Percentiles rank a stretch among this genome's conserved stretches.
Conservation (phyloP, 768 basidiomycete genomes). For the Tulasnella sp. region DNA sequence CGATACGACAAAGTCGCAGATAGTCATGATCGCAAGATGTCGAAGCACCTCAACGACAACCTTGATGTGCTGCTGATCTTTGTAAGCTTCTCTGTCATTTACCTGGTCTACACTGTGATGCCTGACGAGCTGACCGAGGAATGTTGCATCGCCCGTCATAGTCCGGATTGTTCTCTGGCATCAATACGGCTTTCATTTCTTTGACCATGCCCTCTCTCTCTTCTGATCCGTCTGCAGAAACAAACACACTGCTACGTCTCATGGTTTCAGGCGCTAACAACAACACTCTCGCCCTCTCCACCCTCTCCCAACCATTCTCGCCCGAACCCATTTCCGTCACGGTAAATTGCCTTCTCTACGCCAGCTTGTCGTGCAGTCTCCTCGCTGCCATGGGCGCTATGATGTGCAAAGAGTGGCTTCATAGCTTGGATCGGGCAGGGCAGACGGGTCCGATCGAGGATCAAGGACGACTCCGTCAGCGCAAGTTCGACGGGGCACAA, state of each 20-base stretch:
- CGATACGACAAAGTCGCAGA: background rate
- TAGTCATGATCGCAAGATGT: background rate
- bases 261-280: background rate
- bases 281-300: background rate
- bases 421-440: background rate
- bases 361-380: constrained; percentile 8
- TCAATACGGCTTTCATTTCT: background rate
- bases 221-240: background rate
- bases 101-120: background rate
- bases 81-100: background rate
- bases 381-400: background rate
- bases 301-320: background rate
- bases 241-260: background rate
- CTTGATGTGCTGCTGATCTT: background rate
- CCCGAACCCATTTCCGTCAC: background rate
- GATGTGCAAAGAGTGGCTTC: background rate
- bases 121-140: background rate
- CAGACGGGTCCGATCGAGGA: background rate
- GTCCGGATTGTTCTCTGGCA: background rate
- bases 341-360: constrained; percentile 9
- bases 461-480: background rate
- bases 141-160: no score
- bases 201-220: background rate
- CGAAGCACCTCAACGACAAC: background rate
- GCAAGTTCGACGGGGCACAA: background rate